phyloP scores from a whole-genome alignment of 768 basidiomycete genomes.

The Agaricus sinodeliciosus region DNA sequence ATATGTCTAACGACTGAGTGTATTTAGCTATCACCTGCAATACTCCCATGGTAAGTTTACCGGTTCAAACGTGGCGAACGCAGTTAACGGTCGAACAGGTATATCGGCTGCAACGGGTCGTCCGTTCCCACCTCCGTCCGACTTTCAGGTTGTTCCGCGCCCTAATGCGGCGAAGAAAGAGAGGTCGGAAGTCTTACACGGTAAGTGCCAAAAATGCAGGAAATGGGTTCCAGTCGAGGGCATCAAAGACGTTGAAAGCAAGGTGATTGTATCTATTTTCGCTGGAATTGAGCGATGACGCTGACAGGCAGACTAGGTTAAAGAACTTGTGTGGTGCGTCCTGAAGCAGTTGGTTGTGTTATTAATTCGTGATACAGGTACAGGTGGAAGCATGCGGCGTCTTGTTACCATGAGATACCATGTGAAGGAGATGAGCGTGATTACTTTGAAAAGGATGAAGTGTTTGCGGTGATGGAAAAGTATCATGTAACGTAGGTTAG shows the following conservation, averaged over 20 bases:
- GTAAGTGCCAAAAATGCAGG: conserved; percentile 71
- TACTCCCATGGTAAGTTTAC: conserved; percentile 58
- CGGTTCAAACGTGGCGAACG: not conserved
- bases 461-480: conserved; percentile 19
- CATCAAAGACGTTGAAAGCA: conserved; percentile 65
- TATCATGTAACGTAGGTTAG: conserved; percentile 4
- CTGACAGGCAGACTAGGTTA: conserved; percentile 37
- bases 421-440: conserved; percentile 48
- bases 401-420: conserved; percentile 58
- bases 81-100: conserved; percentile 32
- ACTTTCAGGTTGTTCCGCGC: conserved; percentile 46
- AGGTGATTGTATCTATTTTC: conserved; percentile 34
- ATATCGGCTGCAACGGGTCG: conserved; percentile 61
- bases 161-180: conserved; percentile 51
- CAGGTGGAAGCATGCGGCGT: conserved; percentile 82
- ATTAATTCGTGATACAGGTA: not conserved
- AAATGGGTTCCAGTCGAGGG: conserved; percentile 72
- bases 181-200: conserved; percentile 52
- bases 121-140: conserved; percentile 74
- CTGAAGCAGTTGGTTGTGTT: not conserved
- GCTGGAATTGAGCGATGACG: not conserved
- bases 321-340: conserved; percentile 72
- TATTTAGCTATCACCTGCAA: conserved; percentile 72
- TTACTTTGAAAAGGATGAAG: conserved; percentile 48
- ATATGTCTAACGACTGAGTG: not conserved